phyloP scores from a whole-genome alignment of 1,284 basidiomycete genomes.

The Cronartium quercuum region DNA sequence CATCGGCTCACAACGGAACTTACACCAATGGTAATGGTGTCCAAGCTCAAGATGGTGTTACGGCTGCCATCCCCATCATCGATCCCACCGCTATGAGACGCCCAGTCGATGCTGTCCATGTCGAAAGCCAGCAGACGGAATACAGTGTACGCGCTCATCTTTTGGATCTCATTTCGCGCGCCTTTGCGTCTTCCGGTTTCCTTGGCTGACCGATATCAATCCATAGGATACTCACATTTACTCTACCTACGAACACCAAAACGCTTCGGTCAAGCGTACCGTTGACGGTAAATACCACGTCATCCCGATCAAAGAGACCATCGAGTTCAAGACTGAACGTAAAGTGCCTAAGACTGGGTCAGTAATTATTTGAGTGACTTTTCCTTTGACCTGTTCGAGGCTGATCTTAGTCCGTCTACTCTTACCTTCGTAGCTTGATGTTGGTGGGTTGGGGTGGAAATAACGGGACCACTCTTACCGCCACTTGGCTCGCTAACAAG shows the following conservation, averaged over 20 bases:
- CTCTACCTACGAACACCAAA: constrained; percentile 26
- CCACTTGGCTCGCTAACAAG: constrained; percentile 91
- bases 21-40: constrained; percentile 58
- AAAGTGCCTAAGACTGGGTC: constrained; percentile 88
- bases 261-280: constrained; percentile 10
- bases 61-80: constrained; percentile 53
- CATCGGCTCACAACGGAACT: neutral
- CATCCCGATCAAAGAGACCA: constrained; percentile 64
- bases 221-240: constrained; percentile 29
- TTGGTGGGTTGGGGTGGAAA: constrained; percentile 96
- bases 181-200: neutral
- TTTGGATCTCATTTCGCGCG: neutral
- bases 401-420: constrained; percentile 38
- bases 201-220: neutral
- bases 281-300: constrained; percentile 11
- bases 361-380: constrained; percentile 48
- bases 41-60: constrained; percentile 62
- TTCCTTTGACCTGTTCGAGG: neutral
- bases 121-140: constrained; percentile 72
- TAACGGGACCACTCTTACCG: constrained; percentile 90
- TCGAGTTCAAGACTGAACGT: constrained; percentile 85
- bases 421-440: constrained; percentile 63
- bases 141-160: constrained; percentile 57
- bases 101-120: constrained; percentile 65
- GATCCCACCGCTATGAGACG: constrained; percentile 77